Base-by-base conservation (phyloP, 2,329 filamentous ascomycete genomes). In the Aspergillus udagawae region DNA sequence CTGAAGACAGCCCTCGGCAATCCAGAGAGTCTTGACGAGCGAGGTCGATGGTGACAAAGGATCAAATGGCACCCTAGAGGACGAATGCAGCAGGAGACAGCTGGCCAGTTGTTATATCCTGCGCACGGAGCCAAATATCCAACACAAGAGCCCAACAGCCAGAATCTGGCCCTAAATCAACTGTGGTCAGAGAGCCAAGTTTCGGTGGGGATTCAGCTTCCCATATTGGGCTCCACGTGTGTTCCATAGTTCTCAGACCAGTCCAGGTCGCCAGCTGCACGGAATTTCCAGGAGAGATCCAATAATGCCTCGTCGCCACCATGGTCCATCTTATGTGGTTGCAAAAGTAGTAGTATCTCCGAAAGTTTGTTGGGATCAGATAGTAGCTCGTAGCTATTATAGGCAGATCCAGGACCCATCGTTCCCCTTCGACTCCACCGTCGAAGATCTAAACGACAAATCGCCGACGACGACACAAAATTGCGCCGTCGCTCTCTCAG, bases 371-470 rank as follows among this genome's bases (percentile, higher is more conserved):
- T 57, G 41, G 55, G 44, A 53, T 42, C 48, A 47, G 49, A 51
- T 32, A 49, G 10, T 44, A 55, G 27, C 27, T 35, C 49, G 49
- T 53, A 52, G 50, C 51, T 49, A 20, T 54, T 45, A 67, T 67
- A 68, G 61, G 65, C 51, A 62, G 61, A 63, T 61, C 55, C 56
- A 58, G 28, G 61, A 60, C 60, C 62, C 62, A 57, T 61, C 57
- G 63, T 63, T 65, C 60, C 56, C 55, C 50, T 52, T 56, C 14
- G 35, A 8, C 57, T 49, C 59, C 59, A 61, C 55, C 23, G 25
- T 28, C 21, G 44, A 27, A 27, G 61, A 51, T 56, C 61, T 55
- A 55, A 57, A 25, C n/a, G 47, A 44, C 42, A 54, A 45, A 45
- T 45, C n/a, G 42, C n/a, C 41, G 3, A 44, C 41, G 20, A 45